Percentiles rank a stretch among this genome's conserved stretches.
These are phyloP conservation scores for Chlamydomonas reinhardtii DNA, from an alignment of 163 green algal genomes.

Conservation along the genomic window DNA sequence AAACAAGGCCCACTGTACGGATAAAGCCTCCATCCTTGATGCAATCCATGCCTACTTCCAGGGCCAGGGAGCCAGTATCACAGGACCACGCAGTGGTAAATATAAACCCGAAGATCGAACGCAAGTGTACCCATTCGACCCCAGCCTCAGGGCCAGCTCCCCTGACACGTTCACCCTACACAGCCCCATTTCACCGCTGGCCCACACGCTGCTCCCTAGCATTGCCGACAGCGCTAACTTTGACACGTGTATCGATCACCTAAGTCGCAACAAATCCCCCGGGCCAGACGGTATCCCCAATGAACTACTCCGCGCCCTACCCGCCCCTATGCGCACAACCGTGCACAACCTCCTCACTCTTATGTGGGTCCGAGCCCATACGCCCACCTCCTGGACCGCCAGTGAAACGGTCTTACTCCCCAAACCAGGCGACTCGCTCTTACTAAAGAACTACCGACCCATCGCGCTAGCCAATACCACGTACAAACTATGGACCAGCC, in stretches of 20 bases:
- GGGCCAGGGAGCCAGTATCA: too few relatives aligned
- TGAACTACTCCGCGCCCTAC: conserved; percentile 50
- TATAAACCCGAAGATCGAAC: background rate
- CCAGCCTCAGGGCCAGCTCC: background rate
- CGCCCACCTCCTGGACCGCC: conserved; percentile 48
- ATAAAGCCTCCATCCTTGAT: background rate
- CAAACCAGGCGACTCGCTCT: conserved; percentile 45
- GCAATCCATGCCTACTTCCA: background rate
- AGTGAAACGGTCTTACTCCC: conserved; percentile 49
- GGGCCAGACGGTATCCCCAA: conserved; percentile 52
- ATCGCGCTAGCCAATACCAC: conserved; percentile 47
- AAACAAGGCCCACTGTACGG: background rate
- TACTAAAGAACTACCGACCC: conserved; percentile 46
- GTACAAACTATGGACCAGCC: conserved; percentile 57
- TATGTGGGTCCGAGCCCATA: conserved; percentile 49
- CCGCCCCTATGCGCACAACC: background rate
- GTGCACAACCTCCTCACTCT: conserved; percentile 40
- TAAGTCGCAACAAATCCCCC: conserved; percentile 34
- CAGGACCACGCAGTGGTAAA: background rate
- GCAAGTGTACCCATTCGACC: background rate
- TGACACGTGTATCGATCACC: background rate
- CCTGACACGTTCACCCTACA: background rate
- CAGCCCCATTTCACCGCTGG: background rate
- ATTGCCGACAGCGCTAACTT: conserved; percentile 1
- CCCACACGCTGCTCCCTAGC: background rate